Evolutionary conservation across 2,329 filamentous ascomycete genomes (phyloP), one percentile per base, ranked within the genome.

Genomic region (Teratosphaeria gauchensis): DNA sequence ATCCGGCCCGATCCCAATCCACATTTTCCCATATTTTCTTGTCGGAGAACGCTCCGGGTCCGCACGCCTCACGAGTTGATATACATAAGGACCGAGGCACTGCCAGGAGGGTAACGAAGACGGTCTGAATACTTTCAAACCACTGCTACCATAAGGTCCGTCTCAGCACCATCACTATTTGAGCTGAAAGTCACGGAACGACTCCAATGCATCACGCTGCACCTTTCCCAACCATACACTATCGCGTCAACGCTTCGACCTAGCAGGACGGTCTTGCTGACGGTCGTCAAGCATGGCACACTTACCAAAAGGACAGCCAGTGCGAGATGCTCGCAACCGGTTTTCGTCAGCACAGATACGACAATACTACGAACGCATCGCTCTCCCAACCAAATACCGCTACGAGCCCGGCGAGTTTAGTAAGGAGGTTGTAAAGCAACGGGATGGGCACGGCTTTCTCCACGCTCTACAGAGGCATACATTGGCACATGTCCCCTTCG

Each of bases 401-500:
- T 56, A 65, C 48, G 54, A 56, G 42, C 58, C 63, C 19, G 59
- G 64, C 54, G 55, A 63, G 28, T 61, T 60, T 46, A 60, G 56
- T 38, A 59, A 33, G 35, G 57, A 59, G 8, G 52, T 64, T 32
- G 56, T 63, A 2, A 54, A 54, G 14, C 56, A 63, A 31, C 55
- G 55, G 42, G 42, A 48, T 48, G 42, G 42, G 9, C 42, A 48
- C 7, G 61, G 60, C 35, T 62, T 65, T 31, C 61, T 71, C 8
- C 42, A 61, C 16, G 61, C 62, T 16, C 59, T 72, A 9, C 64
- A 69, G 38, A 61, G 61, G 4, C 61, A 66, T 56, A 62, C 58
- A 14, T 68, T 84, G 3, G 69, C 71, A 19, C 66, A 72, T 14
- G 73, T 84, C 8, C 80, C 81, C 0, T 85, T 82, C 70, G 82